A percentile compares a stretch with the other conserved stretches of the same genome.
Evolutionary conservation across 192 early-diverging fungal genomes (phyloP).

Genomic region (Thamnidium elegans): DNA sequence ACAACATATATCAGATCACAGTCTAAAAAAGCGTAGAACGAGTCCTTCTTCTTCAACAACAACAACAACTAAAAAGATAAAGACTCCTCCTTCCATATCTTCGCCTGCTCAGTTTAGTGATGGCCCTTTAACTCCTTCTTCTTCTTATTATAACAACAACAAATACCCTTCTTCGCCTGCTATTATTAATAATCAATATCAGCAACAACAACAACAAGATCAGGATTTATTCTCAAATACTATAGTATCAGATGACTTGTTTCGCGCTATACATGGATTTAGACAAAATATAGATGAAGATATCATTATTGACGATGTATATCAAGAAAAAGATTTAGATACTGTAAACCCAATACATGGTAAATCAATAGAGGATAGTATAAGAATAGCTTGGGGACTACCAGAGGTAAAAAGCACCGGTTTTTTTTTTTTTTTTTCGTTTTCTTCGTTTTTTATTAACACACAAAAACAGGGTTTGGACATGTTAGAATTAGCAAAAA

Average conservation of each 20-base stretch:
- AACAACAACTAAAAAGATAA: not conserved
- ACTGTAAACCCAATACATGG: conserved; percentile 19
- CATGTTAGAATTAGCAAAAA: conserved; percentile 23
- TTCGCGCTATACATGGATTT: not conserved
- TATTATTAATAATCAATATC: not conserved
- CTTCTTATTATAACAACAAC: not conserved
- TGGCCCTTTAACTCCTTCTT: not conserved
- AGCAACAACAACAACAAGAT: not conserved
- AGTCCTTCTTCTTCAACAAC: not conserved
- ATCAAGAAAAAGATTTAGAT: conserved; percentile 17
- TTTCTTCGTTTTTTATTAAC: not conserved
- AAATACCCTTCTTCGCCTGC: not conserved
- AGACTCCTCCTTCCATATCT: not conserved
- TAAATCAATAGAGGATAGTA: not conserved
- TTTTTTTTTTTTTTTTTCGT: not conserved
- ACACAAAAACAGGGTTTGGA: conserved; percentile 6
- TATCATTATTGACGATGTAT: conserved; percentile 22
- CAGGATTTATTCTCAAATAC: not conserved
- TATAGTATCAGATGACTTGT: not conserved
- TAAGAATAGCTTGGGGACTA: conserved; percentile 20
- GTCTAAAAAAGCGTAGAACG: not conserved
- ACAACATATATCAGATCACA: not conserved
- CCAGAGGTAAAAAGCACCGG: conserved; percentile 8
- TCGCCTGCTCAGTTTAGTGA: not conserved
- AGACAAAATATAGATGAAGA: not conserved